These are phyloP conservation scores for Immersiporthe knoxdaviesiana DNA, from an alignment of 2,329 filamentous ascomycete genomes.

Conservation along the genomic window DNA sequence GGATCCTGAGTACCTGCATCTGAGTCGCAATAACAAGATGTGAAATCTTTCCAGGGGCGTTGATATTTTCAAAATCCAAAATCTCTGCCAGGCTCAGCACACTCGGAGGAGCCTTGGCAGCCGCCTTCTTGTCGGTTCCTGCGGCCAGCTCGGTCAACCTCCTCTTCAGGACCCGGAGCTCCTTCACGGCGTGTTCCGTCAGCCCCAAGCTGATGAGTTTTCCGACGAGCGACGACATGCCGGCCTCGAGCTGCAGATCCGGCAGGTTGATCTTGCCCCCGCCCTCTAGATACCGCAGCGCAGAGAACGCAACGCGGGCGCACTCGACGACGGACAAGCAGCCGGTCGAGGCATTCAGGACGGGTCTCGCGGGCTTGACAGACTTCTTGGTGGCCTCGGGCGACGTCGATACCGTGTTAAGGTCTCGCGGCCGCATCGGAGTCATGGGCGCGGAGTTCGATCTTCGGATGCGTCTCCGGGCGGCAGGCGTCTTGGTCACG, in stretches of 20 bases:
- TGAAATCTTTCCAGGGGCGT: constrained; percentile 49
- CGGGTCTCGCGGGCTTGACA: constrained; percentile 34
- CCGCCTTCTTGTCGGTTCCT: constrained; percentile 38
- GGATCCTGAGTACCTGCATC: constrained; percentile 64
- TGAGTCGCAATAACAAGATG: constrained; percentile 66
- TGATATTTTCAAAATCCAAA: constrained; percentile 60
- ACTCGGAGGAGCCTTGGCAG: constrained; percentile 42
- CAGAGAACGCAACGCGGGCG: constrained; percentile 67
- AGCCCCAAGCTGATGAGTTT: constrained; percentile 68
- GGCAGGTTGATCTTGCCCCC: constrained; percentile 58
- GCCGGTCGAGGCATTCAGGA: constrained; percentile 42
- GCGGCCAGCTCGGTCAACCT: constrained; percentile 53
- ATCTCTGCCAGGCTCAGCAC: constrained; percentile 55
- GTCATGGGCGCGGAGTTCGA: constrained; percentile 63
- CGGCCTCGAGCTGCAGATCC: constrained; percentile 71
- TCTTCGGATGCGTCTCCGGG: constrained; percentile 52
- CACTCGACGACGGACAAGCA: constrained; percentile 69
- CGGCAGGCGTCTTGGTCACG: constrained; percentile 41
- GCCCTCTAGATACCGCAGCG: constrained; percentile 62
- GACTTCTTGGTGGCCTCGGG: constrained; percentile 45
- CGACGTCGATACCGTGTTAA: constrained; percentile 63
- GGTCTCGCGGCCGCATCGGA: constrained; percentile 62
- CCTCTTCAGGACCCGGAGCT: constrained; percentile 67
- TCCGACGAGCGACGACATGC: constrained; percentile 70
- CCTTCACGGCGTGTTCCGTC: constrained; percentile 69